These are phyloP conservation scores for Alternaria panax DNA, from an alignment of 2,329 filamentous ascomycete species.

Conservation along the genomic window DNA sequence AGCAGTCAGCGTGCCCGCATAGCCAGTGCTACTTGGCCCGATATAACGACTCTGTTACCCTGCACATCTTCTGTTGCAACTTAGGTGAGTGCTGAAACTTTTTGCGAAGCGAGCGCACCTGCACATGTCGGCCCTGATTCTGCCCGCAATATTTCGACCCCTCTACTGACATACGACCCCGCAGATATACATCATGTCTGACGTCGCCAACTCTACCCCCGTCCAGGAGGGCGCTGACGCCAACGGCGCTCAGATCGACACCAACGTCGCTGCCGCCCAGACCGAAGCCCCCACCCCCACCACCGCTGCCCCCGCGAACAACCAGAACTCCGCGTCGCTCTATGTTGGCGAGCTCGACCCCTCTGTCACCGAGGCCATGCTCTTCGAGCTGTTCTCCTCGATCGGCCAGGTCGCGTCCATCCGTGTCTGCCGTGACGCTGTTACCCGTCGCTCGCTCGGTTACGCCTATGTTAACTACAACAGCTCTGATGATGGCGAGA, in stretches of 20 bases:
- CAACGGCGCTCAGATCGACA: constrained; percentile 71
- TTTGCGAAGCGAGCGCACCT: constrained; percentile 44
- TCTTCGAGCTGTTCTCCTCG: constrained; percentile 99
- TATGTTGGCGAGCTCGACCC: constrained; percentile 99
- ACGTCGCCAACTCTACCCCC: constrained; percentile 57
- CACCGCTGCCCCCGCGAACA: constrained; percentile 74
- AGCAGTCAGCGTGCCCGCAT: constrained; percentile 29
- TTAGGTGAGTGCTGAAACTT: constrained; percentile 39
- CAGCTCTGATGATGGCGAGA: constrained; percentile 93
- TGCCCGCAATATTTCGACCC: constrained; percentile 33
- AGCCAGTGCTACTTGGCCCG: constrained; percentile 30
- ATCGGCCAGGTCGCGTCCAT: constrained; percentile 99
- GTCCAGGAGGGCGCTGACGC: constrained; percentile 77
- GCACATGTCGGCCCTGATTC: constrained; percentile 37
- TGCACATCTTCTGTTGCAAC: constrained; percentile 31
- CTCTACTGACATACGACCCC: constrained; percentile 30
- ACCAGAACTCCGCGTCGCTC: constrained; percentile 91
- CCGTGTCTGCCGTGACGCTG: constrained; percentile 98
- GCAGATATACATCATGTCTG: constrained; percentile 49
- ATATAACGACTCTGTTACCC: constrained; percentile 24
- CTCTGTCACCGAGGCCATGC: constrained; percentile 98
- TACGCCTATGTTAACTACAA: constrained; percentile 99
- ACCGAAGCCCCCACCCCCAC: constrained; percentile 73
- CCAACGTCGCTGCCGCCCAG: constrained; percentile 70
- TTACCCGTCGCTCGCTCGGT: constrained; percentile 96